Base-by-base conservation (phyloP, 257 asterid species). In the Ballota nigra region DNA sequence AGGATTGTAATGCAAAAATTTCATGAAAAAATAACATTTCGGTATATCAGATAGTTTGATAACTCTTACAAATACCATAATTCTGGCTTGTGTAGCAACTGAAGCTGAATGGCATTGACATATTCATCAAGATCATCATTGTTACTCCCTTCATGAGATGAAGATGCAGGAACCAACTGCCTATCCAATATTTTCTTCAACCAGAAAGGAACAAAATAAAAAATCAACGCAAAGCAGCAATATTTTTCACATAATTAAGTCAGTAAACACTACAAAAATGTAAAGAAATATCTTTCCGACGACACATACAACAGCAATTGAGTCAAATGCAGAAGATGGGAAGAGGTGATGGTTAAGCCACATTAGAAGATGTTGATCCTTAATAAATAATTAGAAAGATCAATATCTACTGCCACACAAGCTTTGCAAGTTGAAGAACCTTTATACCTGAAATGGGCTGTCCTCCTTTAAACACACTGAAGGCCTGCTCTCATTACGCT, bases 11-110 rank as follows among this genome's bases (percentile, higher is more conserved):
- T 11, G 38, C 36, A 6, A 16, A 24, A 68, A 73, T 22, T 60
- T 58, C 29, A 31, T 4, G 57, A 36, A 19, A 45, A 66, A 53
- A 69, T 33, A 61, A 41, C 4, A 72, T 53, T 12, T 28, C 19
- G 58, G 40, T 64, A 63, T 80, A 77, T 78, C 24, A 45, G 66
- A 71, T 71, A 63, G 83, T 83, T 66, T 47, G 74, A 85, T 55
- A 63, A 77, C 80, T 90, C 97, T 90, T 92, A 92, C 98, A 78
- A 84, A 83, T 88, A 83, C 87, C 92, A 87, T 66, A 83, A 81
- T 68, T 83, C 90, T 75, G 92, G 89, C 80, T 68, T 77, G 53
- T 36, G 84, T 75, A 78, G 84, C 66, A 83, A 74, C 82, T 82
- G 89, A 51, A 62, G 53, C 69, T 78, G 85, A 68, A 79, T 69